Conservation (phyloP, 768 basidiomycete genomes). For the Naganishia vaughanmartiniae region DNA sequence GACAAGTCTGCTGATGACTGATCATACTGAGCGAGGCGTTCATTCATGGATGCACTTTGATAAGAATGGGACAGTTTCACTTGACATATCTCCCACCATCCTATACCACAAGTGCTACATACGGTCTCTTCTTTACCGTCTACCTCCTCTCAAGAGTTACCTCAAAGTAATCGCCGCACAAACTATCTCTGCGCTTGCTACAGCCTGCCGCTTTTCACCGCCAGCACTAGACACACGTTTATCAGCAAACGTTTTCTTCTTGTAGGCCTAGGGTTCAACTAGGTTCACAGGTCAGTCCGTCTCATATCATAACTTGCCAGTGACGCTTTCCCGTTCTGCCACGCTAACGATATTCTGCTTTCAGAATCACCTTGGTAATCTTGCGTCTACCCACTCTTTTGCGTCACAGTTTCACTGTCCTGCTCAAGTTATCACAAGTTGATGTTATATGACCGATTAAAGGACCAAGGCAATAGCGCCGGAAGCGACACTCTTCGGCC, state of each 20-base stretch:
- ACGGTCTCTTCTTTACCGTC: neutral
- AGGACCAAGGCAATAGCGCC: conserved; percentile 14
- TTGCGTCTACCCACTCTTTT: neutral
- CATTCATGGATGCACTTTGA: neutral
- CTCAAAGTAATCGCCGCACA: neutral
- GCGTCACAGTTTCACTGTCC: conserved; percentile 1
- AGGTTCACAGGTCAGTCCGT: neutral
- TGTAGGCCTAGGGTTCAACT: neutral
- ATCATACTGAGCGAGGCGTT: conserved; percentile 1
- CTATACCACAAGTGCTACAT: neutral
- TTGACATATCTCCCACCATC: neutral
- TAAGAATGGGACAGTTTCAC: neutral
- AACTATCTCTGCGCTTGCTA: neutral
- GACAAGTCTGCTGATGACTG: neutral
- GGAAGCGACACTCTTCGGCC: neutral
- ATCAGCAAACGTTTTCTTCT: conserved; percentile 18
- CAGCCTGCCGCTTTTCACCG: neutral
- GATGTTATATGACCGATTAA: conserved; percentile 24
- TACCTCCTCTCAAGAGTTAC: no score
- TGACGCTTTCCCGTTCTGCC: no score
- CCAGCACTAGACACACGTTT: conserved; percentile 14
- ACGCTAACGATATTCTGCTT: no score
- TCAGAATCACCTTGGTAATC: neutral
- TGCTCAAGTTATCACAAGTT: conserved; percentile 11
- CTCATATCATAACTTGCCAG: neutral